Evolutionary conservation across 805 yeast species (phyloP).

Genomic region (Saccharomycopsis sp.): DNA sequence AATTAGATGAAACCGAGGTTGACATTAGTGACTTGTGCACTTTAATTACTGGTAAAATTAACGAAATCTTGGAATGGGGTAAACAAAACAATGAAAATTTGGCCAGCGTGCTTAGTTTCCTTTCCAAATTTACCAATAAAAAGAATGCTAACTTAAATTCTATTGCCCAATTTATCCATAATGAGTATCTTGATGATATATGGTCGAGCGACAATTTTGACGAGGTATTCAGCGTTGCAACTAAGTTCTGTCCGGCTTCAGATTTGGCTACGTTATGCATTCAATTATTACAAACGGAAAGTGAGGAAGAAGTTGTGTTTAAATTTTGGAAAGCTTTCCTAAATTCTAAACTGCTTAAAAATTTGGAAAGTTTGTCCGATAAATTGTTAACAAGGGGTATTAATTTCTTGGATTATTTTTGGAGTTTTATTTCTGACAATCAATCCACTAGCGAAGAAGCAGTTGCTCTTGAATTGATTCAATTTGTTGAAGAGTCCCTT

Average conservation of each 20-base stretch:
- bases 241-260: too few relatives aligned
- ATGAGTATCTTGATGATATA: background rate
- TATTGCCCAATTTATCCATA: background rate
- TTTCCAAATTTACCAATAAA: background rate
- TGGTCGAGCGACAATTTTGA: too few relatives aligned
- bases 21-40: too few relatives aligned
- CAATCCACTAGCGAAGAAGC: background rate
- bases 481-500: background rate
- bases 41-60: too few relatives aligned
- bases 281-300: background rate
- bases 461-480: too few relatives aligned
- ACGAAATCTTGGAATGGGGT: background rate
- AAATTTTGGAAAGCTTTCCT: slow-evolving; percentile 1
- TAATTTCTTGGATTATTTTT: slow-evolving; percentile 4
- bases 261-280: background rate
- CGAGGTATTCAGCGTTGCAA: too few relatives aligned
- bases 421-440: background rate
- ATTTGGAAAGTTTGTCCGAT: background rate
- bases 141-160: background rate
- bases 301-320: background rate
- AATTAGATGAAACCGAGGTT: too few relatives aligned
- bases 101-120: background rate
- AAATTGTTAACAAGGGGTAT: background rate
- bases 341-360: background rate
- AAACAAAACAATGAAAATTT: background rate